phyloP scores from a whole-genome alignment of 2,329 filamentous ascomycete species.

The Juglanconis sp. region DNA sequence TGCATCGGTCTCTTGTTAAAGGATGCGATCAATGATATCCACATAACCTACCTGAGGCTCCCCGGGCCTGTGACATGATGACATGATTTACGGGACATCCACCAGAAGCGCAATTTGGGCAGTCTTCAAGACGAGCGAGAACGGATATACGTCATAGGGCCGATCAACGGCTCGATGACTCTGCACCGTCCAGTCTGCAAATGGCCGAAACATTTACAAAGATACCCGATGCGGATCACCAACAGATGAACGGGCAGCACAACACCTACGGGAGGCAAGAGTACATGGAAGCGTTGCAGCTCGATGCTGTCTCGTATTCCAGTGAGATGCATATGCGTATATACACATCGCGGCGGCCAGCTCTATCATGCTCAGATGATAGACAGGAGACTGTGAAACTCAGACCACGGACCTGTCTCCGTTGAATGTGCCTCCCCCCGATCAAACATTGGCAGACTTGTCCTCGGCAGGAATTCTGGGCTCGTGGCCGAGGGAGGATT shows the following conservation, averaged over 20 bases:
- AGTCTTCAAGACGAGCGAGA: neutral
- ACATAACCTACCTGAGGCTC: neutral
- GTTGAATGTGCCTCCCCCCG: neutral
- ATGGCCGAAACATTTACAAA: neutral
- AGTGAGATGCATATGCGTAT: no score
- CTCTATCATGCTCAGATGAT: neutral
- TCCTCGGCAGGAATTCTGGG: no score
- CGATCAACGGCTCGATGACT: neutral
- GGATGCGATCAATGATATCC: neutral
- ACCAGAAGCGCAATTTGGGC: no score
- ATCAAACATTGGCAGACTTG: neutral
- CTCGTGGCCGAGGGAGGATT: no score
- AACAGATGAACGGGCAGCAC: neutral
- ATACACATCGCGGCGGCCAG: no score
- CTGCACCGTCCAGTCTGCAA: neutral
- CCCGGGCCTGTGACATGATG: neutral
- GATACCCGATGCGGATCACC: no score
- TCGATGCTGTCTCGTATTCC: no score
- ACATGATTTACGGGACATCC: neutral
- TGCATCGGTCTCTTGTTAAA: neutral
- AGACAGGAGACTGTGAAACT: neutral
- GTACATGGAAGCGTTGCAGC: no score
- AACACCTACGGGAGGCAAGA: no score
- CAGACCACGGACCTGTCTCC: neutral
- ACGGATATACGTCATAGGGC: conserved; percentile 2